Conservation (phyloP, 2,329 filamentous ascomycete genomes). For the Trichoderma asperellum region DNA sequence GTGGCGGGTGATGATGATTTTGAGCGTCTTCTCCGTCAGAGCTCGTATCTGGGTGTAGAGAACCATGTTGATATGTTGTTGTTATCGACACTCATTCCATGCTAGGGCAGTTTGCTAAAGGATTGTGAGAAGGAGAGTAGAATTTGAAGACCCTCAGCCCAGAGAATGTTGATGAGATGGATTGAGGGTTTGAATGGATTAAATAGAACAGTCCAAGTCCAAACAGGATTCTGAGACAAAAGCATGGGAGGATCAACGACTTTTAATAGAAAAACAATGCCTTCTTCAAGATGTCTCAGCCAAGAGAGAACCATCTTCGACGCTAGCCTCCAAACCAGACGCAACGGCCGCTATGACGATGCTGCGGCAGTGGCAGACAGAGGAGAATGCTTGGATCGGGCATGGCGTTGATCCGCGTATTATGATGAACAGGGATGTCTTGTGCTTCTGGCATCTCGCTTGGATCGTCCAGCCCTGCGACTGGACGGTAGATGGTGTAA, state of each 20-base stretch:
- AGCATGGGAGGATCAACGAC: background rate
- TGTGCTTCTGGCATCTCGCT: background rate
- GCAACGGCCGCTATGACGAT: conserved; percentile 14
- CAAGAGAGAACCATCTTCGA: background rate
- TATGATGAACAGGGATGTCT: background rate
- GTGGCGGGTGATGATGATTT: conserved; percentile 59
- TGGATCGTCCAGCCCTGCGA: conserved; percentile 1
- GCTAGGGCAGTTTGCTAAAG: background rate
- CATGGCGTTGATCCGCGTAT: background rate
- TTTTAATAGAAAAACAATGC: conserved; percentile 1
- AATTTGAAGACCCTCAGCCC: background rate
- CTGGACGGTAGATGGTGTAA: background rate
- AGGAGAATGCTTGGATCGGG: background rate
- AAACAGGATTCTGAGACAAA: background rate
- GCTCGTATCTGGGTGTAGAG: conserved; percentile 59
- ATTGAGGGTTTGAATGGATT: too few species aligned
- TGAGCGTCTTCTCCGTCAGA: conserved; percentile 61
- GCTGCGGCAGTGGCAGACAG: background rate
- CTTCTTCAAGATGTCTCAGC: background rate
- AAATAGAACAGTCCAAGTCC: background rate
- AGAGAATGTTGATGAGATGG: background rate
- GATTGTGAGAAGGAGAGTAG: background rate
- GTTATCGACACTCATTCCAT: background rate
- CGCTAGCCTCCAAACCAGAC: conserved; percentile 12
- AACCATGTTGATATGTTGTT: conserved; percentile 43